phyloP scores from a whole-genome alignment of 192 early-diverging fungal genomes.

The Ambispora gerdemannii region DNA sequence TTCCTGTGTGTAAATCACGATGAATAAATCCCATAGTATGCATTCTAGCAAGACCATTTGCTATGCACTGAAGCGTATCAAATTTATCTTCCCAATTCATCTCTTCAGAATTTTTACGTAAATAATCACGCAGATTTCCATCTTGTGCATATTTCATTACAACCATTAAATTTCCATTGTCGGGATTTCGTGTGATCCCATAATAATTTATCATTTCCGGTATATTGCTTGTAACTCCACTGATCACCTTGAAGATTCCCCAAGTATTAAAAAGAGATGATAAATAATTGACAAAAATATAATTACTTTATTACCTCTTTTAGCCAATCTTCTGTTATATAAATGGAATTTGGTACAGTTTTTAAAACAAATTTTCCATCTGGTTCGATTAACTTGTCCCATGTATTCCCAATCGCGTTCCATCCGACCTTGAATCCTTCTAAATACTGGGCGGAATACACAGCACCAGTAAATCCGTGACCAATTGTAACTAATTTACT shows the following conservation, averaged over 20 bases:
- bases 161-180: neutral
- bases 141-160: slow-evolving; percentile 10
- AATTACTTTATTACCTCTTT: slow-evolving; percentile 7
- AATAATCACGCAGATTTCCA: slow-evolving; percentile 9
- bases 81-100: neutral
- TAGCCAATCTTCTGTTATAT: neutral
- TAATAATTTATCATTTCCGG: neutral
- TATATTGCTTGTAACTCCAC: neutral
- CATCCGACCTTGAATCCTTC: neutral
- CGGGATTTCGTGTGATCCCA: neutral
- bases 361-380: neutral
- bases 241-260: no score
- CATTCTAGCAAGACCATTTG: neutral
- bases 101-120: neutral
- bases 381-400: neutral
- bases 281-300: neutral
- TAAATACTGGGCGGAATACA: neutral
- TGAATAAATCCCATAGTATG: neutral
- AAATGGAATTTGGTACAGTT: neutral
- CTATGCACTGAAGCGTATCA: neutral
- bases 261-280: no score
- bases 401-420: neutral
- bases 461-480: neutral
- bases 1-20: slow-evolving; percentile 14
- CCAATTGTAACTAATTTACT: neutral